phyloP scores from a whole-genome alignment of 371 early-diverging fungal species.

The Rhizopus microsporus region DNA sequence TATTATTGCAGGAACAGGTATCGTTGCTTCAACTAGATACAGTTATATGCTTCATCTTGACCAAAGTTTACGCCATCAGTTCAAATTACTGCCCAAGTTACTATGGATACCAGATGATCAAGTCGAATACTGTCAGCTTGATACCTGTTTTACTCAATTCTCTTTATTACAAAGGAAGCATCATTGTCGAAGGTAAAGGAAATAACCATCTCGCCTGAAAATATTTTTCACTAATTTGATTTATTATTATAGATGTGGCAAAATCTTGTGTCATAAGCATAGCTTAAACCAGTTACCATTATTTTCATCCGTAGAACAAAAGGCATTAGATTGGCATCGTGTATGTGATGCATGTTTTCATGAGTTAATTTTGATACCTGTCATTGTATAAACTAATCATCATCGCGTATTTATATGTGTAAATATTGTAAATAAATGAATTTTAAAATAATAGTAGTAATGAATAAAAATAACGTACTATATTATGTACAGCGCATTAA shows the following conservation, averaged over 20 bases:
- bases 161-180: constrained; percentile 24
- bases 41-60: constrained; percentile 18
- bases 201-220: not conserved
- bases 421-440: constrained; percentile 2
- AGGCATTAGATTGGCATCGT: constrained; percentile 21
- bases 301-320: constrained; percentile 6
- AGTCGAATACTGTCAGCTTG: constrained; percentile 18
- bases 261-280: constrained; percentile 26
- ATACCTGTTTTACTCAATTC: constrained; percentile 20
- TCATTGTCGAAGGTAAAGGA: constrained; percentile 30
- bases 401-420: not conserved
- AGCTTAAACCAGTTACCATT: constrained; percentile 27
- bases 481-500: no score
- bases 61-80: constrained; percentile 10
- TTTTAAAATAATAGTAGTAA: not conserved
- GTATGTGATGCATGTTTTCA: constrained; percentile 30
- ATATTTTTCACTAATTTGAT: not conserved
- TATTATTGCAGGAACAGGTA: constrained; percentile 26
- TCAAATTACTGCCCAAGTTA: constrained; percentile 18
- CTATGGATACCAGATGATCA: constrained; percentile 22
- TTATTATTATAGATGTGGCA: constrained; percentile 20
- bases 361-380: constrained; percentile 6
- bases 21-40: constrained; percentile 8
- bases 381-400: not conserved
- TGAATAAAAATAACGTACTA: not conserved